Percentiles rank a stretch among this genome's conserved stretches.
phyloP scores from a whole-genome alignment of 1,139 yeast species.

The Hyphopichia buzzinii region DNA sequence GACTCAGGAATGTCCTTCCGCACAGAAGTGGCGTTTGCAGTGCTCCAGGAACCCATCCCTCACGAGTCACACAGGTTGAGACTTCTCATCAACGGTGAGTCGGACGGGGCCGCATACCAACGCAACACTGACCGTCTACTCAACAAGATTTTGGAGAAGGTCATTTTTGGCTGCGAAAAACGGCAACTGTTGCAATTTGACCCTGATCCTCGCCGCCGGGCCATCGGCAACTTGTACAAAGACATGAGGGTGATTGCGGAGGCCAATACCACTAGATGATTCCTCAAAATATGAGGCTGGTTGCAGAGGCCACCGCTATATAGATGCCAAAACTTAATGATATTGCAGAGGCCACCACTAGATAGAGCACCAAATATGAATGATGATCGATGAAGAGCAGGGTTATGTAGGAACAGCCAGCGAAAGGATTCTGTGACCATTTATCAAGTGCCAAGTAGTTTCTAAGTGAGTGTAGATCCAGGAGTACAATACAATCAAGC shows the following conservation, averaged over 20 bases:
- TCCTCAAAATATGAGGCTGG: neutral
- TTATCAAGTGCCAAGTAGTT: neutral
- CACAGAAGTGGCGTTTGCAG: slow-evolving; percentile 72
- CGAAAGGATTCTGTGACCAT: too few relatives aligned
- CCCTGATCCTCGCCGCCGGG: slow-evolving; percentile 4
- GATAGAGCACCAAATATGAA: too few relatives aligned
- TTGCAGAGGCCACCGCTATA: too few relatives aligned
- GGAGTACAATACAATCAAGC: slow-evolving; percentile 5
- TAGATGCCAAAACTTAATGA: too few relatives aligned
- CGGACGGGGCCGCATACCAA: slow-evolving; percentile 45
- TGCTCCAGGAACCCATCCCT: slow-evolving; percentile 46
- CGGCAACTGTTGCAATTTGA: slow-evolving; percentile 5
- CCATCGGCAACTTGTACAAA: slow-evolving; percentile 22
- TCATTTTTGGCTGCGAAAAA: slow-evolving; percentile 21
- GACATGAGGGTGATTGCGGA: slow-evolving; percentile 24
- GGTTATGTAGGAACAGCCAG: too few relatives aligned
- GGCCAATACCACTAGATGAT: slow-evolving; percentile 1
- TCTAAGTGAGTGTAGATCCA: too few relatives aligned
- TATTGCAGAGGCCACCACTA: too few relatives aligned
- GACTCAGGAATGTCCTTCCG: slow-evolving; percentile 63
- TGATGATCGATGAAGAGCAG: too few relatives aligned
- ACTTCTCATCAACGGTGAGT: slow-evolving; percentile 36
- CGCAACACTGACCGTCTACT: slow-evolving; percentile 26
- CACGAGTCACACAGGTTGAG: slow-evolving; percentile 24
- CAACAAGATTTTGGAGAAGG: slow-evolving; percentile 29